A percentile compares a stretch with the other conserved stretches of the same genome.
Evolutionary conservation across 495 filamentous ascomycete species (phyloP).

Genomic region (Hypoxylon lenormandii): DNA sequence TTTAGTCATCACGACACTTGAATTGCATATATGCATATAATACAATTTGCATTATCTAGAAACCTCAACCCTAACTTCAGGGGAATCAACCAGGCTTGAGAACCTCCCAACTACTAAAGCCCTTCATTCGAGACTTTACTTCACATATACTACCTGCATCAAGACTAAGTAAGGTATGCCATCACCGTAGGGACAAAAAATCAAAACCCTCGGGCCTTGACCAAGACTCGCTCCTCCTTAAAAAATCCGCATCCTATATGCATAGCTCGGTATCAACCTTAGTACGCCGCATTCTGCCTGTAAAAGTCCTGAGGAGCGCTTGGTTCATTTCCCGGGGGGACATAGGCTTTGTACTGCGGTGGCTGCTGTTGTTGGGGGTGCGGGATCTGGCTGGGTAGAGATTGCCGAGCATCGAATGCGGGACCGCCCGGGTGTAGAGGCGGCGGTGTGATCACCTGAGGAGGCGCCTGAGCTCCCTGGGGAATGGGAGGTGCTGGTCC

Average conservation of each 20-base stretch:
- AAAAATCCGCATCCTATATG: conserved; percentile 1
- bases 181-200: background rate
- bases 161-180: conserved; percentile 11
- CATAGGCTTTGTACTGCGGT: conserved; percentile 61
- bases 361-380: conserved; percentile 29
- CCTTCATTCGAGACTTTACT: background rate
- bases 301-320: conserved; percentile 59
- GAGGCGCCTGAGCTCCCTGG: conserved; percentile 58
- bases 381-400: conserved; percentile 54
- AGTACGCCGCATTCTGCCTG: conserved; percentile 48
- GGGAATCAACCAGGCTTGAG: conserved; percentile 1
- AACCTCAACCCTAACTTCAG: background rate
- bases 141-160: background rate
- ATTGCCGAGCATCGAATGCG: conserved; percentile 57
- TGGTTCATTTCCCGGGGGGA: conserved; percentile 49
- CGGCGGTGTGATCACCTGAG: conserved; percentile 57
- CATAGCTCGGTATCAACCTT: conserved; percentile 1
- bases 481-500: conserved; percentile 57
- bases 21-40: background rate
- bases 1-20: no score
- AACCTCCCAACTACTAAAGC: background rate
- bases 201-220: background rate
- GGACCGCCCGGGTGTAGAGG: conserved; percentile 55
- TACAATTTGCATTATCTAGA: conserved; percentile 22
- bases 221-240: background rate